Evolutionary conservation across 2,329 filamentous ascomycete genomes (phyloP).

Genomic region (Acarospora socialis): DNA sequence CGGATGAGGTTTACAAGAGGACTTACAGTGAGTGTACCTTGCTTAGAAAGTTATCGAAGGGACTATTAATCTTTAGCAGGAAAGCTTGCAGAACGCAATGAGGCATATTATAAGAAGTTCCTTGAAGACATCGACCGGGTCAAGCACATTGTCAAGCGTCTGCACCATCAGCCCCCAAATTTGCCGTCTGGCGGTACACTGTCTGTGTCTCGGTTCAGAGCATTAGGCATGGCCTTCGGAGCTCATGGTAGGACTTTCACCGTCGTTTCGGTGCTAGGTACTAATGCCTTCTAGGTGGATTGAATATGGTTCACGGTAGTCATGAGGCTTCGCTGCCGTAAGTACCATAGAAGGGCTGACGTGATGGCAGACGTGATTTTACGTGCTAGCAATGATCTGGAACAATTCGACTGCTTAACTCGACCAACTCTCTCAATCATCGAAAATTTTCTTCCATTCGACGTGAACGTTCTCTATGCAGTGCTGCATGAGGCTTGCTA

Average conservation of each 20-base stretch:
- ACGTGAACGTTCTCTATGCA: constrained; percentile 68
- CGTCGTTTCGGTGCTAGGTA: constrained; percentile 2
- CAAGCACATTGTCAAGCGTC: constrained; percentile 49
- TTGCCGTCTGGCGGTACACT: constrained; percentile 60
- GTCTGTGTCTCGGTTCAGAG: constrained; percentile 60
- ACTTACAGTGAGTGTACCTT: constrained; percentile 39
- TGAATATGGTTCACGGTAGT: constrained; percentile 57
- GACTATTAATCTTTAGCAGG: constrained; percentile 21
- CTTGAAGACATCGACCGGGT: constrained; percentile 63
- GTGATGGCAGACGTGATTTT: constrained; percentile 44
- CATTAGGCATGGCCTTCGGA: constrained; percentile 65
- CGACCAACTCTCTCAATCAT: constrained; percentile 54
- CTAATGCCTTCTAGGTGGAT: constrained; percentile 36
- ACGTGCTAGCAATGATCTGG: constrained; percentile 56
- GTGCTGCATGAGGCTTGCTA: constrained; percentile 82
- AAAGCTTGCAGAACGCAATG: constrained; percentile 57
- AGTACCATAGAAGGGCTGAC: background rate
- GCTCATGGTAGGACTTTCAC: constrained; percentile 42
- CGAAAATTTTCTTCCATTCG: constrained; percentile 54
- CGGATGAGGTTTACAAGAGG: constrained; percentile 61
- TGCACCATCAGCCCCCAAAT: constrained; percentile 46
- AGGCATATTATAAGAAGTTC: constrained; percentile 70
- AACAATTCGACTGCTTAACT: constrained; percentile 61
- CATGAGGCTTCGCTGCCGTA: constrained; percentile 6
- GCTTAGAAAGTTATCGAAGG: background rate